Evolutionary conservation across 1,284 basidiomycete species (phyloP), one percentile per base, ranked within the genome.

Genomic region (Psilocybe mexicana): DNA sequence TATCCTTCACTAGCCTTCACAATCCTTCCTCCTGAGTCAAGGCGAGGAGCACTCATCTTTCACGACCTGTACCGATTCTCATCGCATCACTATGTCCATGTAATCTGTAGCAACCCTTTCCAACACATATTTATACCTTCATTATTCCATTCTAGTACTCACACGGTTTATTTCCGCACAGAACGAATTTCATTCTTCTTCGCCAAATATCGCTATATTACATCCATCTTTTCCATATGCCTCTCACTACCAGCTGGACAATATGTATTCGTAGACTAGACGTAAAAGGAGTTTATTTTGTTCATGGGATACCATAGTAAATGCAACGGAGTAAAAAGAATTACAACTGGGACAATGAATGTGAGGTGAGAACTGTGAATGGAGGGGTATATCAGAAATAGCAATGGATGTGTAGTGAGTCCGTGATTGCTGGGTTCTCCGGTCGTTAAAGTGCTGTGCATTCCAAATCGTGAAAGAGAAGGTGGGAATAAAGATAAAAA

Each of bases 381-480:
- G 40, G n/a, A 28, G 49, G 30, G 49, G 49, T 51, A 51, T 51
- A 51, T 7, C 12, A 42, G 12, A 40, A 18, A 36, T 24, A 50
- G 12, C 30, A 35, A 43, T 5, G 35, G 36, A 40, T 42, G 38
- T 42, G 49, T 38, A 48, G 46, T 28, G 44, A 6, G 44, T 48
- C 35, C 23, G 46, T 48, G 46, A n/a, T 33, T 48, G 25, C 49
- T 18, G 43, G n/a, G 38, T 46, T 35, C 53, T 49, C 33, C 25
- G 28, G 35, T 49, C 42, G 28, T 44, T 54, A 51, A 55, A 28
- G 18, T 48, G 46, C 43, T 48, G 43, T 24, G 49, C 25, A 48
- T 54, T n/a, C 46, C 52, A 57, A 24, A 51, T 55, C 52, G 30
- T 52, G 30, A 55, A 50, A 44, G 30, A 10, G n/a, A 48, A 48